Conservation (phyloP, 2,329 filamentous ascomycete species). For the Neonectria neomacrospora region DNA sequence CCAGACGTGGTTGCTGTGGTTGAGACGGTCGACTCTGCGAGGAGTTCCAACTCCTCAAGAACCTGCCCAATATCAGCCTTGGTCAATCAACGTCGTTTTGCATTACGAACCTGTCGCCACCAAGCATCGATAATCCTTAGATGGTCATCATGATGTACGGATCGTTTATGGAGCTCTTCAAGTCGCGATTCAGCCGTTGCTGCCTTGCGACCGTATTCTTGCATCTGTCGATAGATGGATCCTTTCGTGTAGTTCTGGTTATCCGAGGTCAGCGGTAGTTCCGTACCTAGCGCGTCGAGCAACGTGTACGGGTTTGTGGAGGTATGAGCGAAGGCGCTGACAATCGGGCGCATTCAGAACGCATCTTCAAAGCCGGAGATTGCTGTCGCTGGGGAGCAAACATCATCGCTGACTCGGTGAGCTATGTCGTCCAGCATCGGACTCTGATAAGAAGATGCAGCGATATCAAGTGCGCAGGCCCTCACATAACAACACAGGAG, state of each 20-base stretch:
- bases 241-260: slow-evolving; percentile 72
- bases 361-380: slow-evolving; percentile 44
- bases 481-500: slow-evolving; percentile 24
- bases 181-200: slow-evolving; percentile 82
- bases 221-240: slow-evolving; percentile 96
- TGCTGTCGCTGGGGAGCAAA: slow-evolving; percentile 47
- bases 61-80: slow-evolving; percentile 55
- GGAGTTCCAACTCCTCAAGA: slow-evolving; percentile 71
- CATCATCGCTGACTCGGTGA: slow-evolving; percentile 53
- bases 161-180: slow-evolving; percentile 81
- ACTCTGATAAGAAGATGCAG: slow-evolving; percentile 43
- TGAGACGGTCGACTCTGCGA: slow-evolving; percentile 62
- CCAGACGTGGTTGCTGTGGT: slow-evolving; percentile 39
- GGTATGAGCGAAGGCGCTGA: slow-evolving; percentile 34
- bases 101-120: slow-evolving; percentile 83
- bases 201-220: slow-evolving; percentile 95
- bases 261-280: slow-evolving; percentile 42
- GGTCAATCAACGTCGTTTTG: background rate
- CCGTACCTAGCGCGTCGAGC: slow-evolving; percentile 33
- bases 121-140: slow-evolving; percentile 90
- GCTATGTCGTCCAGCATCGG: slow-evolving; percentile 49
- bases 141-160: slow-evolving; percentile 90
- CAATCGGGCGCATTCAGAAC: slow-evolving; percentile 35
- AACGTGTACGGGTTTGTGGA: slow-evolving; percentile 36
- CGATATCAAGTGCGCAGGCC: slow-evolving; percentile 33